Percentiles rank a stretch among this genome's conserved stretches.
Conservation (phyloP, 768 basidiomycete genomes). For the Filobasidium floriforme region DNA sequence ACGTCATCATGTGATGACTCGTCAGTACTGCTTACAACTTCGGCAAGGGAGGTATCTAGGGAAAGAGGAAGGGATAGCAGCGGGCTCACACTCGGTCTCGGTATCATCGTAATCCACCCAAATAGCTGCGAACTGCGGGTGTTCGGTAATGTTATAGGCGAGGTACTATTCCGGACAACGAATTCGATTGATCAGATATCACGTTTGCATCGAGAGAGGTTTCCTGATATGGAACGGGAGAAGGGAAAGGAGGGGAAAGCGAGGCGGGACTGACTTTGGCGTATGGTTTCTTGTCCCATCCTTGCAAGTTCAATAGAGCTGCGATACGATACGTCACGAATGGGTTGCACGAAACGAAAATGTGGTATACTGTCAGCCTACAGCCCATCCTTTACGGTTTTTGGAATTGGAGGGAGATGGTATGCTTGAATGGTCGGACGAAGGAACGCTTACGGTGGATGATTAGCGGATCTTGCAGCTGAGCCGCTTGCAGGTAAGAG, state of each 20-base stretch:
- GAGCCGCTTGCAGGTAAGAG: conserved; percentile 43
- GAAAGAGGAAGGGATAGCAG: background rate
- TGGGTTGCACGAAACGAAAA: too few relatives aligned
- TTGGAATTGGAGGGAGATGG: too few relatives aligned
- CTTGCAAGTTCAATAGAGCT: conserved; percentile 37
- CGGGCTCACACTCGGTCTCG: conserved; percentile 42
- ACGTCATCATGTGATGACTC: background rate
- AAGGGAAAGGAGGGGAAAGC: background rate
- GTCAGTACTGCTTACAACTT: background rate
- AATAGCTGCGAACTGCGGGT: conserved; percentile 45
- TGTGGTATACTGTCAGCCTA: too few relatives aligned
- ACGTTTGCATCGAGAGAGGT: too few relatives aligned
- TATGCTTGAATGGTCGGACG: too few relatives aligned
- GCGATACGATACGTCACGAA: conserved; percentile 18
- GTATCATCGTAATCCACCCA: conserved; percentile 45
- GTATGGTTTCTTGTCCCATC: conserved; percentile 44
- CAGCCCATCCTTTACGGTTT: too few relatives aligned
- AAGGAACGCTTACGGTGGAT: conserved; percentile 27
- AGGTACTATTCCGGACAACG: background rate
- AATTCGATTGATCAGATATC: background rate
- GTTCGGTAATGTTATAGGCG: conserved; percentile 24
- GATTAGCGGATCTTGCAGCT: conserved; percentile 37
- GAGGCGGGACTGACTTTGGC: conserved; percentile 24
- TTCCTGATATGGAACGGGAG: too few relatives aligned
- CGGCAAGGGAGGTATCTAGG: background rate